Conservation (phyloP, 2,329 filamentous ascomycete species). For the Fusarium sublunatum region DNA sequence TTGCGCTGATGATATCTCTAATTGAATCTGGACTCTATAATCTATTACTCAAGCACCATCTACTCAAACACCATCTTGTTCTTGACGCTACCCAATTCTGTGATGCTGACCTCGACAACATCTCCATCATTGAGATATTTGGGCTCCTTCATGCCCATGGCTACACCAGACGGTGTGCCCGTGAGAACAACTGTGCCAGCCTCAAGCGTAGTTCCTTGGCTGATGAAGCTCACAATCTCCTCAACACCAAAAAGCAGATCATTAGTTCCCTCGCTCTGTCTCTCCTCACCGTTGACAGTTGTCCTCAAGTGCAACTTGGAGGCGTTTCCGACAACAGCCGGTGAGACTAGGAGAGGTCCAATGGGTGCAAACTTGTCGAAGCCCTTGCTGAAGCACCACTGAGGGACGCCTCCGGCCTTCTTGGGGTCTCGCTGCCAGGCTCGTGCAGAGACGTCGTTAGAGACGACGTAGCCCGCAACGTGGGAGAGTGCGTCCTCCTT, state of each 20-base stretch:
- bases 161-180: conserved; percentile 61
- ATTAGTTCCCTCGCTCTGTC: conserved; percentile 60
- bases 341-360: conserved; percentile 58
- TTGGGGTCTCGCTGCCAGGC: conserved; percentile 64
- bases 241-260: conserved; percentile 63
- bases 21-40: not conserved
- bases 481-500: conserved; percentile 57
- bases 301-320: conserved; percentile 50
- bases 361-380: conserved; percentile 67
- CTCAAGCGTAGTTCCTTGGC: conserved; percentile 62
- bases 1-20: not conserved
- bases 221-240: conserved; percentile 59
- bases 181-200: conserved; percentile 63
- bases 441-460: conserved; percentile 67
- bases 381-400: conserved; percentile 68
- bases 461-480: conserved; percentile 58
- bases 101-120: conserved; percentile 57
- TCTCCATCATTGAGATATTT: conserved; percentile 57
- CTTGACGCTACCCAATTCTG: conserved; percentile 47
- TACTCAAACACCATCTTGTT: conserved; percentile 56
- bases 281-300: conserved; percentile 61
- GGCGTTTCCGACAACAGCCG: conserved; percentile 46
- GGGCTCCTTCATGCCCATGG: conserved; percentile 58
- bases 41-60: conserved; percentile 51
- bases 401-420: conserved; percentile 53